phyloP scores from a whole-genome alignment of 2,329 filamentous ascomycete species.

The Graphilbum sp. region DNA sequence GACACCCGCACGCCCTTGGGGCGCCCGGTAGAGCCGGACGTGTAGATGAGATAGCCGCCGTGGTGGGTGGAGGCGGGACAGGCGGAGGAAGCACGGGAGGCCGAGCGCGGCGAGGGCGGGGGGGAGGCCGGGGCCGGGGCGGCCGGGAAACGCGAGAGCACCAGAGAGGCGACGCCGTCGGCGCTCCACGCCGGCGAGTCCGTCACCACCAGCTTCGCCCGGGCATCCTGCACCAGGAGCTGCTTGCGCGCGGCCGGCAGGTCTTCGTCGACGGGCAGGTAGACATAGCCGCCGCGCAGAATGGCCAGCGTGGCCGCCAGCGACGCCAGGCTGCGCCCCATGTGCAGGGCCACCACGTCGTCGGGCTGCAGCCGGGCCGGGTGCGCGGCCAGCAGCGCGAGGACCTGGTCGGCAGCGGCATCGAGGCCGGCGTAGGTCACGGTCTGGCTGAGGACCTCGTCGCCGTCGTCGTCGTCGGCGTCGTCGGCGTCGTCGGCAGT shows the following conservation, averaged over 20 bases:
- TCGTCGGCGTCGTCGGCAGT: too few species aligned
- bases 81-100: too few species aligned
- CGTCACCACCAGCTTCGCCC: slow-evolving; percentile 31
- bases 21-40: slow-evolving; percentile 39
- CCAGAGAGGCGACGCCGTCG: too few species aligned
- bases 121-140: too few species aligned
- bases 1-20: slow-evolving; percentile 43
- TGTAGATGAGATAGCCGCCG: slow-evolving; percentile 35
- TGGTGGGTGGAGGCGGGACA: too few species aligned
- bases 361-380: slow-evolving; percentile 25
- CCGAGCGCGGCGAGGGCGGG: too few species aligned
- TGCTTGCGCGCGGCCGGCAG: slow-evolving; percentile 41
- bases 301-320: slow-evolving; percentile 38
- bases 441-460: background rate
- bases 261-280: slow-evolving; percentile 41
- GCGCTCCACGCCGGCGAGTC: too few species aligned
- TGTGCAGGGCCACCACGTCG: slow-evolving; percentile 40
- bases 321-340: slow-evolving; percentile 49
- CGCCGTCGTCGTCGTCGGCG: slow-evolving; percentile 19
- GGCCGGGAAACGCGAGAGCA: too few species aligned
- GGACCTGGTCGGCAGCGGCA: background rate
- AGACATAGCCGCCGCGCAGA: slow-evolving; percentile 40
- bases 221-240: slow-evolving; percentile 45
- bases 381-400: background rate
- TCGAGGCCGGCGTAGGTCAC: background rate